phyloP scores from a whole-genome alignment of 495 filamentous ascomycete species.

The Antarctomyces pellizariae region DNA sequence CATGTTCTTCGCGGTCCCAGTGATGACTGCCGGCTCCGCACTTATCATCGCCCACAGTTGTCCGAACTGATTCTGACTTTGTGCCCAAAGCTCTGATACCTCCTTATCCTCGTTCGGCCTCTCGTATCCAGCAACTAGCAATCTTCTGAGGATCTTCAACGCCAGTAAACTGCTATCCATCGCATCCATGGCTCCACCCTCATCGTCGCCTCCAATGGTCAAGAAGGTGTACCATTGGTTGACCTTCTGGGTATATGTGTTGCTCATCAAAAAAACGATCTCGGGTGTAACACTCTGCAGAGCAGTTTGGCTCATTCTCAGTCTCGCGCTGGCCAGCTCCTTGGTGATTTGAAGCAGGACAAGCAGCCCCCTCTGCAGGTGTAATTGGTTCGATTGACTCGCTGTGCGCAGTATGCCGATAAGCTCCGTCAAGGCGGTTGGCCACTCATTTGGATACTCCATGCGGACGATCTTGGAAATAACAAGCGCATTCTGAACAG shows the following conservation, averaged over 20 bases:
- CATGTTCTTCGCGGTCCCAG: slow-evolving; percentile 19
- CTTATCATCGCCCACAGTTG: slow-evolving; percentile 33
- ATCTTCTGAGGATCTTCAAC: slow-evolving; percentile 56
- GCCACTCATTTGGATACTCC: slow-evolving; percentile 77
- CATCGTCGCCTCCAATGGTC: slow-evolving; percentile 25
- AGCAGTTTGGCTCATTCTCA: slow-evolving; percentile 41
- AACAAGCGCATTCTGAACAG: slow-evolving; percentile 67
- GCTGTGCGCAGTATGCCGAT: slow-evolving; percentile 31
- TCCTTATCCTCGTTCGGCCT: slow-evolving; percentile 53
- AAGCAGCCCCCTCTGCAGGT: slow-evolving; percentile 46
- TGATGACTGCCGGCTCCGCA: slow-evolving; percentile 23
- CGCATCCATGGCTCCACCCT: slow-evolving; percentile 30
- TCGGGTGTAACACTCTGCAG: slow-evolving; percentile 59
- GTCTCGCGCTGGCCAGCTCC: slow-evolving; percentile 58
- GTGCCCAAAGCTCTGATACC: slow-evolving; percentile 53
- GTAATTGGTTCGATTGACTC: slow-evolving; percentile 20
- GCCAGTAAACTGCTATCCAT: slow-evolving; percentile 55
- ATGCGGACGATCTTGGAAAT: slow-evolving; percentile 69
- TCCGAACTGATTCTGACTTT: slow-evolving; percentile 45
- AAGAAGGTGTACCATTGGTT: slow-evolving; percentile 44
- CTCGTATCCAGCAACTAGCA: slow-evolving; percentile 64
- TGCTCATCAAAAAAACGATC: slow-evolving; percentile 49
- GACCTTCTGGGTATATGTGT: slow-evolving; percentile 53
- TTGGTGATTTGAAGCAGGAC: slow-evolving; percentile 72
- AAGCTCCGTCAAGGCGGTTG: slow-evolving; percentile 30